Percentiles rank a stretch among this genome's conserved stretches.
phyloP scores from a whole-genome alignment of 1,284 basidiomycete genomes.

The Microbotryum scabiosae region DNA sequence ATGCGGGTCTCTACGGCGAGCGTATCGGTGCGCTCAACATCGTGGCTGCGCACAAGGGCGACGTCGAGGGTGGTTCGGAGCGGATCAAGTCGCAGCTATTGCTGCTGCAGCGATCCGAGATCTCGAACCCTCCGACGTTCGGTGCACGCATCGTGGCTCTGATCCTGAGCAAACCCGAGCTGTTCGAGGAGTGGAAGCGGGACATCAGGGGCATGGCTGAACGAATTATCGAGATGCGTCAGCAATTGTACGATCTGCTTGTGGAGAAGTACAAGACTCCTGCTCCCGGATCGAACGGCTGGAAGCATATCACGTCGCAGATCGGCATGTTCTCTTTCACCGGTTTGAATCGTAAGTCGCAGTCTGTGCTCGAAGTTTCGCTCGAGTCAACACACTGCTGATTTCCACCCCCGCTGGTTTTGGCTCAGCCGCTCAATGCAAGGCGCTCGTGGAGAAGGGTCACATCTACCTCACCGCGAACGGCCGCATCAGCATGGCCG shows the following conservation, averaged over 20 bases:
- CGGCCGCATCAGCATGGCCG: slow-evolving; percentile 46
- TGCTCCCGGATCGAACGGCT: slow-evolving; percentile 49
- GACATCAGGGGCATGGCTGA: slow-evolving; percentile 89
- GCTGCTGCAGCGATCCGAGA: slow-evolving; percentile 79
- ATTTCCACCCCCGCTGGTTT: neutral
- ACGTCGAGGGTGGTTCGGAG: slow-evolving; percentile 53
- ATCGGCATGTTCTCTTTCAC: slow-evolving; percentile 69
- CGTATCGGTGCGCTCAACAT: slow-evolving; percentile 78
- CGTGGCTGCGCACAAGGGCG: slow-evolving; percentile 46
- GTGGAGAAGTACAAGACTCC: slow-evolving; percentile 81
- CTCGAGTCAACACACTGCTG: neutral
- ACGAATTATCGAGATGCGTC: slow-evolving; percentile 82
- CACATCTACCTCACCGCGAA: slow-evolving; percentile 77
- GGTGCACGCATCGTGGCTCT: slow-evolving; percentile 76
- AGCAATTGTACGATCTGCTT: slow-evolving; percentile 66
- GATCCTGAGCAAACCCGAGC: slow-evolving; percentile 60
- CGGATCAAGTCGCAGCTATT: slow-evolving; percentile 75
- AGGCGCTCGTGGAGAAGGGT: slow-evolving; percentile 61
- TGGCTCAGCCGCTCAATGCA: slow-evolving; percentile 51
- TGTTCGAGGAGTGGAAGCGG: slow-evolving; percentile 78
- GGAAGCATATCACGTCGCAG: slow-evolving; percentile 81
- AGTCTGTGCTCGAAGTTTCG: slow-evolving; percentile 23
- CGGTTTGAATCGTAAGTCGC: slow-evolving; percentile 30
- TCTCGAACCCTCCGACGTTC: slow-evolving; percentile 83
- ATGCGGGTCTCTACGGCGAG: slow-evolving; percentile 87